Conservation (phyloP, 2,329 filamentous ascomycete genomes). For the Thermothelomyces thermophilus region DNA sequence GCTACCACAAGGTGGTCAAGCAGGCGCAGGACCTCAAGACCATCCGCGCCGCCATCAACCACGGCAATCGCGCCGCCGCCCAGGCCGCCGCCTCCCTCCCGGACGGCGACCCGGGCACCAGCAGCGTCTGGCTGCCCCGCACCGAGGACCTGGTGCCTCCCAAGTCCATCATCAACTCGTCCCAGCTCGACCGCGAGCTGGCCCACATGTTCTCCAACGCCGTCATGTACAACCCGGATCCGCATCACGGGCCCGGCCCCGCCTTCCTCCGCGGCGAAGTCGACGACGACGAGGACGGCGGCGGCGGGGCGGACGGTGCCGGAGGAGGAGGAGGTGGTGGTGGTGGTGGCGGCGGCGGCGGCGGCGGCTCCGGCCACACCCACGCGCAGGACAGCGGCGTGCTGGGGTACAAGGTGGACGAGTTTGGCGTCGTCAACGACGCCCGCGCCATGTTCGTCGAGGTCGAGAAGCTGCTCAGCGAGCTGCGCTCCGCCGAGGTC, state of each 20-base stretch:
- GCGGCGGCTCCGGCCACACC: neutral
- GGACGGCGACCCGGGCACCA: constrained; percentile 50
- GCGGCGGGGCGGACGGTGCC: neutral
- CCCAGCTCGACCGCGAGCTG: constrained; percentile 85
- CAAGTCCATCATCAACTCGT: constrained; percentile 84
- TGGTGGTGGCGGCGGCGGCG: too few relatives aligned
- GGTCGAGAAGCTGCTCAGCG: constrained; percentile 70
- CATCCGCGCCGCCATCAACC: constrained; percentile 68
- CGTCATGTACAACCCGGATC: constrained; percentile 94
- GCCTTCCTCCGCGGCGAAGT: constrained; percentile 44
- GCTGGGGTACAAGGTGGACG: constrained; percentile 61
- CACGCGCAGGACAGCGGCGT: constrained; percentile 31
- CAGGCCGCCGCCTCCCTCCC: constrained; percentile 56
- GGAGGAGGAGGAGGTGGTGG: neutral
- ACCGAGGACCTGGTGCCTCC: constrained; percentile 76
- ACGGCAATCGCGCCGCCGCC: constrained; percentile 60
- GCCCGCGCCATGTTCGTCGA: constrained; percentile 85
- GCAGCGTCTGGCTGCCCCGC: constrained; percentile 58
- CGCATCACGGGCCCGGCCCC: constrained; percentile 61
- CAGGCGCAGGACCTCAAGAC: constrained; percentile 72
- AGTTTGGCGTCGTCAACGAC: constrained; percentile 82
- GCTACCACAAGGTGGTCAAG: constrained; percentile 66
- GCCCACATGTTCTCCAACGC: constrained; percentile 97
- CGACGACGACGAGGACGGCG: constrained; percentile 30
- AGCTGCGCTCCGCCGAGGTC: constrained; percentile 68